Base-by-base conservation (phyloP, 2,329 filamentous ascomycete species). In the Purpureocillium takamizusanense region DNA sequence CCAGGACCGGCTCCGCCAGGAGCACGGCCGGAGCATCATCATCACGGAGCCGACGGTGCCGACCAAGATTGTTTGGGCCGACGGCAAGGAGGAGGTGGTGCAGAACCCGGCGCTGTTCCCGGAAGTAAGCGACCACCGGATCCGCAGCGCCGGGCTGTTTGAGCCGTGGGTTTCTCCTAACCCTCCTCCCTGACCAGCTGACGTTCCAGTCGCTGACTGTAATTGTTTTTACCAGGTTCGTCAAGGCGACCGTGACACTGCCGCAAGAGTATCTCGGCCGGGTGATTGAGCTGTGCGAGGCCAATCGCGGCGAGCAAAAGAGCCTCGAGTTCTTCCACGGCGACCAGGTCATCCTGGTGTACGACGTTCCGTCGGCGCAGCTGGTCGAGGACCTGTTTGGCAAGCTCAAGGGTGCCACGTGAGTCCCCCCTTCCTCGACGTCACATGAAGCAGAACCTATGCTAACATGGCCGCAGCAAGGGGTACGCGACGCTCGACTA, bases 311-410 rank as follows among this genome's bases (percentile, higher is more conserved):
- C 34, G 79, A 85, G 51, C 92, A 98, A 58, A 78, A 84, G 52
- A 84, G 84, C 47, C 67, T 98, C 28, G 86, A 87, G 46, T 97
- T 94, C 66, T 95, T 97, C 63, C 88, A 88, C 11, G 71, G 84
- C 2, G 86, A 82, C 0, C 92, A 98, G 60, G 90, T 97, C 41
- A 97, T 98, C 45, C 67, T 98, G 27, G 90, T 90, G 52, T 98
- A 98, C 57, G 78, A 89, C 37, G 65, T 98, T 2, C 92, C 92
- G 0, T 73, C 95, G 1, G 80, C 88, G 2, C 86, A 95, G 38
- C 70, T 98, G 4, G 92, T 98, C 1, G 92, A 97, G 51, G 92
- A 98, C 61, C 83, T 98, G 55, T 98, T 98, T 58, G 92, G 92
- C 37, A 95, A 94, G 61, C 71, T 98, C 38, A 98, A 98, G 60